Conservation (phyloP, 2,329 filamentous ascomycete genomes). For the Monosporascus ibericus region DNA sequence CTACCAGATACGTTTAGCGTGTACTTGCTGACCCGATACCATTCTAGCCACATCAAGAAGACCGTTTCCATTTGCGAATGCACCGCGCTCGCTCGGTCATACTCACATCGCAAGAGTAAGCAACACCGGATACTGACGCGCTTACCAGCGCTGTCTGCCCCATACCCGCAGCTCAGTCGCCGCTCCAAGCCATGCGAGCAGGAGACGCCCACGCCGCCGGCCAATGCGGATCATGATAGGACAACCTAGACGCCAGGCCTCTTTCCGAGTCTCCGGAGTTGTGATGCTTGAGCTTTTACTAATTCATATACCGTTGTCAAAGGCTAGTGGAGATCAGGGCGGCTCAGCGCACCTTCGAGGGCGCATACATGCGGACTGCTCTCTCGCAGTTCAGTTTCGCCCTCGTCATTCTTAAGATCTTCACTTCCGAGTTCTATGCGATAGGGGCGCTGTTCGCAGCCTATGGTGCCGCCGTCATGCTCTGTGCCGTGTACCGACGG, state of each 20-base stretch:
- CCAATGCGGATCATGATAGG: no score
- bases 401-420: conserved; percentile 91
- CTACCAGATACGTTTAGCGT: neutral
- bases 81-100: conserved; percentile 81
- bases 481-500: conserved; percentile 77
- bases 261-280: no score
- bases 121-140: conserved; percentile 6
- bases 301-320: neutral
- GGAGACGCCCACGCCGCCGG: no score
- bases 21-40: conserved; percentile 2
- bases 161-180: no score
- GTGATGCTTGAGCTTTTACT: neutral
- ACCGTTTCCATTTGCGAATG: conserved; percentile 67
- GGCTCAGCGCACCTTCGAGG: conserved; percentile 93
- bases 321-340: conserved; percentile 89
- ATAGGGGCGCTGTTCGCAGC: conserved; percentile 94
- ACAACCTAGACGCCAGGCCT: no score
- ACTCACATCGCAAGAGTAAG: conserved; percentile 69
- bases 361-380: conserved; percentile 91
- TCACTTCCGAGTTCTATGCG: conserved; percentile 91
- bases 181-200: no score
- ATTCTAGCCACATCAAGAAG: conserved; percentile 25
- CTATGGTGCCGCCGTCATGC: conserved; percentile 79
- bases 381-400: conserved; percentile 94
- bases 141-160: neutral